phyloP scores from a whole-genome alignment of 2,329 filamentous ascomycete species.

The Aspergillus cejpii region DNA sequence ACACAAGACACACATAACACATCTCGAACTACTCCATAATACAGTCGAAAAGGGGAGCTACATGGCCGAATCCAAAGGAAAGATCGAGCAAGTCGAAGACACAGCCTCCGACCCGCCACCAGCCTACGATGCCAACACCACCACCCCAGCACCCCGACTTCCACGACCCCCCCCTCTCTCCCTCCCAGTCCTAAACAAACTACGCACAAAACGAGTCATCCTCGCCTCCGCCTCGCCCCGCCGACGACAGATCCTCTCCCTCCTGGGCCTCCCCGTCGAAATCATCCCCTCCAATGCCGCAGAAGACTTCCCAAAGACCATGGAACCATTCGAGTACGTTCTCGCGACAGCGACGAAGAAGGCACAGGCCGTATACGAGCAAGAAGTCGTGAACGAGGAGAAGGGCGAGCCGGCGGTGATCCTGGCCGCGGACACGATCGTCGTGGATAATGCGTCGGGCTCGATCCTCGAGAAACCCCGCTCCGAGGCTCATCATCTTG shows the following conservation, averaged over 20 bases:
- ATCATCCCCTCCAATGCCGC: conserved; percentile 74
- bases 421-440: conserved; percentile 83
- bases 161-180: conserved; percentile 56
- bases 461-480: conserved; percentile 86
- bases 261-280: conserved; percentile 77
- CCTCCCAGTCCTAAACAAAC: conserved; percentile 68
- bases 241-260: conserved; percentile 67
- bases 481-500: conserved; percentile 70
- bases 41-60: not conserved
- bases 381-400: conserved; percentile 50
- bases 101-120: conserved; percentile 26
- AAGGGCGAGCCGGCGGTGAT: conserved; percentile 72
- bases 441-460: conserved; percentile 64
- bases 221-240: conserved; percentile 86
- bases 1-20: not conserved
- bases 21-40: not conserved
- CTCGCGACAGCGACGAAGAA: conserved; percentile 79
- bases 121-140: conserved; percentile 30
- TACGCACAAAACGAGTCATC: conserved; percentile 74
- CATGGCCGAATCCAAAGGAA: conserved; percentile 29
- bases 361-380: conserved; percentile 63
- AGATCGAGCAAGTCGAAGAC: conserved; percentile 13
- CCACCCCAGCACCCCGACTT: conserved; percentile 18
- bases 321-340: conserved; percentile 85
- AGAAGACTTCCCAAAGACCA: conserved; percentile 75